phyloP scores from a whole-genome alignment of 2,329 filamentous ascomycete species.

The Aspergillus floridensis region DNA sequence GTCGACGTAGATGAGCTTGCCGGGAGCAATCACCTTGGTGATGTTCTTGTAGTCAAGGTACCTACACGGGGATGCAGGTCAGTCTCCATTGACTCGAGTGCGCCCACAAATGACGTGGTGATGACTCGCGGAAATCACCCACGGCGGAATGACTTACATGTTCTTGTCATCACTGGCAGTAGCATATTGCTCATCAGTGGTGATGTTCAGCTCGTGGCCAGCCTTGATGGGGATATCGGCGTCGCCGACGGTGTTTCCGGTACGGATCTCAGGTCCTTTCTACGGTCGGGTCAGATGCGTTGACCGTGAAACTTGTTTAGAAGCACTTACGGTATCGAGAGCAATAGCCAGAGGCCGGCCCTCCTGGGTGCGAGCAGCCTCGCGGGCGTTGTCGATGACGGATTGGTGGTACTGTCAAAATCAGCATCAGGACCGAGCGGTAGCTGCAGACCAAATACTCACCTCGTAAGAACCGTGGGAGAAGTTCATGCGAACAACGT shows the following conservation, averaged over 20 bases:
- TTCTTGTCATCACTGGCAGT: slow-evolving; percentile 81
- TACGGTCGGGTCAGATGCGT: slow-evolving; percentile 27
- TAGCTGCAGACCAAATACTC: slow-evolving; percentile 13
- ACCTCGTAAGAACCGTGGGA: slow-evolving; percentile 85
- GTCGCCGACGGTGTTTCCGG: slow-evolving; percentile 70
- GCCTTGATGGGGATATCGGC: slow-evolving; percentile 76
- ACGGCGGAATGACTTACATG: slow-evolving; percentile 63
- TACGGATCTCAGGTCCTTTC: slow-evolving; percentile 85
- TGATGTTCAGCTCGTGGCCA: slow-evolving; percentile 87
- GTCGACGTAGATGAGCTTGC: slow-evolving; percentile 95
- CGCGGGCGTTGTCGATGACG: slow-evolving; percentile 91
- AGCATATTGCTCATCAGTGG: slow-evolving; percentile 91
- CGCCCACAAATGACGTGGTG: not conserved
- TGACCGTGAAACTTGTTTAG: not conserved
- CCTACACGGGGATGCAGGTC: slow-evolving; percentile 48
- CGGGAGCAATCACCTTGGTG: slow-evolving; percentile 90
- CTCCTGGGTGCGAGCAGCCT: slow-evolving; percentile 71
- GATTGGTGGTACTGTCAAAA: slow-evolving; percentile 80
- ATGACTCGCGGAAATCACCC: not conserved
- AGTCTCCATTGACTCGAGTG: slow-evolving; percentile 10
- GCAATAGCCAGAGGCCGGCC: slow-evolving; percentile 95
- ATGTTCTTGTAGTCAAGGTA: slow-evolving; percentile 99
- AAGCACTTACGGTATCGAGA: slow-evolving; percentile 70
- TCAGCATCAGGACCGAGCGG: not conserved
- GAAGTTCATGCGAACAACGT: slow-evolving; percentile 99